Evolutionary conservation across 2,329 filamentous ascomycete genomes (phyloP), one percentile per base, ranked within the genome.

Genomic region (Aspergillus udagawae): DNA sequence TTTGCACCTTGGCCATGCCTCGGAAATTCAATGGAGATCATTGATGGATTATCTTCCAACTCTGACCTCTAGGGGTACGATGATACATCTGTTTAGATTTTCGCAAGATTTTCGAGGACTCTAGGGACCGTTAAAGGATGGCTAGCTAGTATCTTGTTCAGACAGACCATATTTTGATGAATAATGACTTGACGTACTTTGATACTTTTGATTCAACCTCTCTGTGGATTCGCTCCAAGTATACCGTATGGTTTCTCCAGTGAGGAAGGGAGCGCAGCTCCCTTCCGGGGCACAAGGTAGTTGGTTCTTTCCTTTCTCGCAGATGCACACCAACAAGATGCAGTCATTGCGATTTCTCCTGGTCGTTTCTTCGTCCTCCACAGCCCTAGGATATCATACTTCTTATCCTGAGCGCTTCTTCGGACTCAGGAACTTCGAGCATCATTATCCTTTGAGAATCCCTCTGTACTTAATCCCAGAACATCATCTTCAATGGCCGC

Each of bases 81-180:
- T 47, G 44, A 47, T 47, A 23, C 27, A 17, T 38, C 54, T 55
- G 38, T 61, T 52, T 38, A 59, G 53, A 38, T 62, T 60, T 41
- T 42, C 35, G 25, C 29, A 27, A 21, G 32, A 38, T 51, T 5
- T 32, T 50, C 20, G 62, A 53, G 20, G 56, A 44, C 9, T 47
- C 12, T 14, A 47, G 44, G 44, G 21, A 44, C 32, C 14, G 10
- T 32, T 1, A 49, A 29, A 29, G 20, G 52, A 54, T 38, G 32
- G 52, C 52, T 49, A 42, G 52, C 52, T 54, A 35, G 52, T 28
- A 21, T 23, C 44, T 49, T 45, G 12, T 38, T 27, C 23, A 29
- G 29, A 42, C 21, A 10, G 12, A 20, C 17, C 29, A 28, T 44
- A 53, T 32, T 41, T 28, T 23, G 10, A 23, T 14, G 21, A 48